phyloP scores from a whole-genome alignment of 805 yeast genomes.

The Ogataea pignaliae region DNA sequence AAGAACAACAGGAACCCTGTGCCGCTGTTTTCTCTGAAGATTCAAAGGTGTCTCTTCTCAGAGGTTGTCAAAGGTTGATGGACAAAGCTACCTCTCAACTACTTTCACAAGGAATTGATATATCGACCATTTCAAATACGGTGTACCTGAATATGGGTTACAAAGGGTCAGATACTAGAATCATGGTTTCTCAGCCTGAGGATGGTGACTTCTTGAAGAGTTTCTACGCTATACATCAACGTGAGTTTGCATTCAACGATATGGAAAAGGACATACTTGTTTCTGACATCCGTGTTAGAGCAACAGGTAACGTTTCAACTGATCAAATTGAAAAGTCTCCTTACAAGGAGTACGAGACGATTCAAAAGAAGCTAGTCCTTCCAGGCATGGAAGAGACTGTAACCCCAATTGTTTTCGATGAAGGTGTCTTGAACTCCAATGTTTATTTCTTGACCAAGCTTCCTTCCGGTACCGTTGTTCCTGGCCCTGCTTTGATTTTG shows the following conservation, averaged over 20 bases:
- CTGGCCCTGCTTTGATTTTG: conserved; percentile 42
- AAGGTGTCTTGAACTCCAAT: conserved; percentile 21
- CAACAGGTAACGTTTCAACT: conserved; percentile 66
- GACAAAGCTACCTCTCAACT: conserved; percentile 20
- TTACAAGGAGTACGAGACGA: conserved; percentile 33
- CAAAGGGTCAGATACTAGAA: conserved; percentile 74
- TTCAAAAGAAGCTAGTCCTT: conserved; percentile 71
- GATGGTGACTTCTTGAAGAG: conserved; percentile 34
- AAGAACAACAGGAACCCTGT: conserved; percentile 29
- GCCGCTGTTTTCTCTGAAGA: conserved; percentile 12
- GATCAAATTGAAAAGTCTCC: conserved; percentile 9
- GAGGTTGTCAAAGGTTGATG: conserved; percentile 14
- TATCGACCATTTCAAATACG: conserved; percentile 6
- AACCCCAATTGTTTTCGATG: conserved; percentile 35
- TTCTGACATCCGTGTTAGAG: conserved; percentile 58
- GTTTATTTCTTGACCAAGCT: conserved; percentile 48
- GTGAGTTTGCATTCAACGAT: conserved; percentile 65
- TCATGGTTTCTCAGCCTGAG: conserved; percentile 47
- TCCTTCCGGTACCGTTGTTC: conserved; percentile 42
- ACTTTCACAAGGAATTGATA: conserved; percentile 26
- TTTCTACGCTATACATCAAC: conserved; percentile 49
- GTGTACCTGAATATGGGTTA: conserved; percentile 67
- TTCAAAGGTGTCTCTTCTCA: conserved; percentile 7
- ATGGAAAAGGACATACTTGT: conserved; percentile 52
- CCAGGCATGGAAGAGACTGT: conserved; percentile 48